A percentile compares a stretch with the other conserved stretches of the same genome.
Evolutionary conservation across 1,284 basidiomycete species (phyloP).

Genomic region (Cryptococcus sp.): DNA sequence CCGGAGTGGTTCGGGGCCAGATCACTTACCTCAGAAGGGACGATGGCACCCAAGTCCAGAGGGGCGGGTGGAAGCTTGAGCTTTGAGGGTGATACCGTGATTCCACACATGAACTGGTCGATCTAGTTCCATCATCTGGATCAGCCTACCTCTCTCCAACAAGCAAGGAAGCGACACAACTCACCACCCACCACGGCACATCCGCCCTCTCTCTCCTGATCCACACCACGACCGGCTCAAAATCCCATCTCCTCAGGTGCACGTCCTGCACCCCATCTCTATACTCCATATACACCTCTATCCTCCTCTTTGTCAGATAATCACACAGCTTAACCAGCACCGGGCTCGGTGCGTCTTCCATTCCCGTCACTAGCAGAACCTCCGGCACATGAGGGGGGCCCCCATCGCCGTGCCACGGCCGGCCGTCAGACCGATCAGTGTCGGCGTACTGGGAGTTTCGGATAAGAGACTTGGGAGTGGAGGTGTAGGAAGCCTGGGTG

Average conservation of each 20-base stretch:
- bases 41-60: constrained; percentile 9
- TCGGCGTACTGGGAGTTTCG: not conserved
- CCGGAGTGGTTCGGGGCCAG: not conserved
- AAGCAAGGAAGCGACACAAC: constrained; percentile 8
- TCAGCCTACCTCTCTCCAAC: not conserved
- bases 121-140: constrained; percentile 15
- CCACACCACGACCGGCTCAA: constrained; percentile 35
- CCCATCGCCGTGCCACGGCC: not conserved
- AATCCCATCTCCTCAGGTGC: constrained; percentile 5
- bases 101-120: constrained; percentile 34
- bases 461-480: not conserved
- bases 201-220: constrained; percentile 27
- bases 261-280: not conserved
- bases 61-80: constrained; percentile 15
- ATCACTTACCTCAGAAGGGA: constrained; percentile 18
- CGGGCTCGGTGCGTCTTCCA: constrained; percentile 29
- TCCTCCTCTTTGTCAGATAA: constrained; percentile 15
- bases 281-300: not conserved
- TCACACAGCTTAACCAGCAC: constrained; percentile 32
- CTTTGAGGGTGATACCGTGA: constrained; percentile 14
- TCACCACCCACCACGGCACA: constrained; percentile 36
- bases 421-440: no score
- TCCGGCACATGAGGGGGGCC: constrained; percentile 7
- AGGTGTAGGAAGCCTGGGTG: not conserved
- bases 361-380: constrained; percentile 32